phyloP scores from a whole-genome alignment of 1,284 basidiomycete species.

The Boletus semigastroideus region DNA sequence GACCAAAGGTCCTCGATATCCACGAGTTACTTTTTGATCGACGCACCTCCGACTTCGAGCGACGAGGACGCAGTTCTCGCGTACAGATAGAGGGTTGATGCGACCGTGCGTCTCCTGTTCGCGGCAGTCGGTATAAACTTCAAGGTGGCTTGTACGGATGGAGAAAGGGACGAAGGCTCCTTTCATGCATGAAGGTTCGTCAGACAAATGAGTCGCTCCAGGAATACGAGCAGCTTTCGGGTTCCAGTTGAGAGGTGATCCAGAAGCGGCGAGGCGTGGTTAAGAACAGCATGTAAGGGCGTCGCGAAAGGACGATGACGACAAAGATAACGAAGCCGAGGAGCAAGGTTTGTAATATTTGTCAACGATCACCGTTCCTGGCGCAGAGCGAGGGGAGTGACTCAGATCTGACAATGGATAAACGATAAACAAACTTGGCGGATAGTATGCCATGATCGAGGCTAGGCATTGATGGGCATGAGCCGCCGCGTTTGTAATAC shows the following conservation, averaged over 20 bases:
- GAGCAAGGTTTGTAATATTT: too few relatives aligned
- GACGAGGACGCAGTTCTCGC: background rate
- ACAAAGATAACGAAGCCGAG: too few relatives aligned
- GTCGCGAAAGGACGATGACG: too few relatives aligned
- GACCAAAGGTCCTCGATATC: background rate
- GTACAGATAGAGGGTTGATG: constrained; percentile 5
- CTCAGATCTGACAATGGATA: too few relatives aligned
- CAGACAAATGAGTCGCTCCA: constrained; percentile 11
- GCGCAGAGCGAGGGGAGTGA: too few relatives aligned
- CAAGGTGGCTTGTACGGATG: constrained; percentile 2
- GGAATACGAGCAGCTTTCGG: constrained; percentile 15
- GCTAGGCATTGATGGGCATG: background rate
- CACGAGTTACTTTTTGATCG: constrained; percentile 8
- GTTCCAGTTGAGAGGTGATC: constrained; percentile 5
- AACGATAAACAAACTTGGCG: background rate
- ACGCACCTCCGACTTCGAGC: background rate
- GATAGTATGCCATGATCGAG: background rate
- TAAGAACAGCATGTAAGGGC: too few relatives aligned
- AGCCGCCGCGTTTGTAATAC: constrained; percentile 8
- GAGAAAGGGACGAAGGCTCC: too few relatives aligned
- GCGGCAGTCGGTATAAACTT: constrained; percentile 12
- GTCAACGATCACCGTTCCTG: too few relatives aligned
- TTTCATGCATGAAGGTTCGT: too few relatives aligned
- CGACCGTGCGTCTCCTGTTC: constrained; percentile 8
- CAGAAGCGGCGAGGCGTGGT: too few relatives aligned